phyloP scores from a whole-genome alignment of 257 asterid species.

The Craterostigma plantagineum region DNA sequence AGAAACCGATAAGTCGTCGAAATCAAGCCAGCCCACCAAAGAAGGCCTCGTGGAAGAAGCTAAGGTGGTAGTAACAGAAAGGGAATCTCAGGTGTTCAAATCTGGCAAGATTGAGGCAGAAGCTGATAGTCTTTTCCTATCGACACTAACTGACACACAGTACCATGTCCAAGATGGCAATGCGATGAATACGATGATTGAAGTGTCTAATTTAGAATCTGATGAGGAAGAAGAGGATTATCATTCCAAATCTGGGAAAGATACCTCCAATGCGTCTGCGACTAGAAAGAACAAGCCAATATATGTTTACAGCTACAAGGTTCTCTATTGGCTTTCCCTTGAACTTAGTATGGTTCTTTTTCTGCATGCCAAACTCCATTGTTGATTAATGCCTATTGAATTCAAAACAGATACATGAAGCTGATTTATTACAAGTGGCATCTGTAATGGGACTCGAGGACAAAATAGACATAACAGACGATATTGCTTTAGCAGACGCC shows the following conservation, averaged over 20 bases:
- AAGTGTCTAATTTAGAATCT: conserved; percentile 12
- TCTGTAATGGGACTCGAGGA: conserved; percentile 84
- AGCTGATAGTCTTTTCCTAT: conserved; percentile 7
- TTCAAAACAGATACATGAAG: conserved; percentile 68
- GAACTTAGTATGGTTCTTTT: too few relatives aligned
- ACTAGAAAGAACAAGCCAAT: conserved; percentile 30
- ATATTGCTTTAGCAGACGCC: conserved; percentile 70
- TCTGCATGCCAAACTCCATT: too few relatives aligned
- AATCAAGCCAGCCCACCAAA: conserved; percentile 12
- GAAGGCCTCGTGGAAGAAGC: conserved; percentile 11
- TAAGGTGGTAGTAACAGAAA: too few relatives aligned
- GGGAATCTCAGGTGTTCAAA: conserved; percentile 37
- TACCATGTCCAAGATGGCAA: neutral
- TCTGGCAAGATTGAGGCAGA: conserved; percentile 23
- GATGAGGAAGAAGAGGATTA: conserved; percentile 24
- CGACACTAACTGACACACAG: too few relatives aligned
- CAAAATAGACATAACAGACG: conserved; percentile 62
- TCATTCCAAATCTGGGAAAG: too few relatives aligned
- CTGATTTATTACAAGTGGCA: conserved; percentile 76
- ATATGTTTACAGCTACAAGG: conserved; percentile 58
- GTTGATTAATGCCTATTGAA: conserved; percentile 5
- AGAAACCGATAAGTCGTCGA: conserved; percentile 18
- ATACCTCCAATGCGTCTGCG: too few relatives aligned
- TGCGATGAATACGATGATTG: too few relatives aligned
- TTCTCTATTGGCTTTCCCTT: conserved; percentile 12